Percentiles rank a stretch among this genome's conserved stretches.
Conservation (phyloP, 2,329 filamentous ascomycete species). For the Pseudogymnoascus sp. region DNA sequence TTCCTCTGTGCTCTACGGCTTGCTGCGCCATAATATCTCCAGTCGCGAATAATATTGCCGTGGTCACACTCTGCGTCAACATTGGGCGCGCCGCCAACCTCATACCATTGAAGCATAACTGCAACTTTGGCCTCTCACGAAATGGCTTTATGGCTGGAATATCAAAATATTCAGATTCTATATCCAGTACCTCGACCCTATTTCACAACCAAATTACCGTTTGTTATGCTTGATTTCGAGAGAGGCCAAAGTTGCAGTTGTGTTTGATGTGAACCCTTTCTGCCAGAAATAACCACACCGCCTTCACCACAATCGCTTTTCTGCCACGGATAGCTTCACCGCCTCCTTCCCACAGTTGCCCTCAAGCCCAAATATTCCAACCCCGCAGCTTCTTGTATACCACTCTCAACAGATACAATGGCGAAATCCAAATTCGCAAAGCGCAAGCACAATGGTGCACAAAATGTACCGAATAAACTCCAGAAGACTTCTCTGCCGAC, state of each 20-base stretch:
- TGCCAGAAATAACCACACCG: neutral
- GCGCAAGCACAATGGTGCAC: neutral
- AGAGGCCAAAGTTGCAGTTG: too few species aligned
- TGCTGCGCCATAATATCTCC: slow-evolving; percentile 91
- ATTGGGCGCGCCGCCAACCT: slow-evolving; percentile 74
- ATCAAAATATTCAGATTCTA: neutral
- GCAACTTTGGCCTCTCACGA: neutral
- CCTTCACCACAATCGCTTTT: neutral
- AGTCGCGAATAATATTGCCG: slow-evolving; percentile 83
- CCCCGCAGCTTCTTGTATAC: neutral
- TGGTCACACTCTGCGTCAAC: slow-evolving; percentile 85
- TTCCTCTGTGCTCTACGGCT: slow-evolving; percentile 72
- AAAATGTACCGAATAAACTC: neutral
- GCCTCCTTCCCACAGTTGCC: neutral
- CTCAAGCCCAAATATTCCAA: neutral
- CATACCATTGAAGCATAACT: slow-evolving; percentile 37
- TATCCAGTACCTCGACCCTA: neutral
- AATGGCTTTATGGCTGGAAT: neutral
- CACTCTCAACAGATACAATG: neutral
- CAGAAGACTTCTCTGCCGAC: neutral
- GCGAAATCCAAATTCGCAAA: slow-evolving; percentile 5
- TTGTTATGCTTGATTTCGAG: neutral
- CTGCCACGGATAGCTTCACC: neutral
- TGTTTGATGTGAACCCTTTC: neutral
- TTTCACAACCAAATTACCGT: neutral